Evolutionary conservation across 2,329 filamentous ascomycete genomes (phyloP), one percentile per base, ranked within the genome.

Genomic region (Penicillium vulpinum): DNA sequence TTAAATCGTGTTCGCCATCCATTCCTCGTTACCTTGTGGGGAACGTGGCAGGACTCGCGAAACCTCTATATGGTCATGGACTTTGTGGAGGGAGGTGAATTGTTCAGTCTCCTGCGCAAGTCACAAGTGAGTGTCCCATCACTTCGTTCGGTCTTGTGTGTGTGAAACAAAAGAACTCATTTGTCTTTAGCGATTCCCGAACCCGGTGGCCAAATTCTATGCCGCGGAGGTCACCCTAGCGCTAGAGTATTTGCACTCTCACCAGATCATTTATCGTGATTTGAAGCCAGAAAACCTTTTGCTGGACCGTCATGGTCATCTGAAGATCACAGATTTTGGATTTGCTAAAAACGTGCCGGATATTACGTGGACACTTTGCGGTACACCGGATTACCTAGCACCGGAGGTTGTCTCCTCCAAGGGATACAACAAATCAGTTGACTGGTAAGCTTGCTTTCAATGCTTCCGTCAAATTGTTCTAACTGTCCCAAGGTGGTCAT

Each of bases 41-140:
- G 94, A 57, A 99, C 94, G 10, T 99, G 97, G 76, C 93, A 97
- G 74, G 94, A 99, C 71, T 85, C 88, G 49, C 92, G 88, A 78
- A 97, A 97, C 73, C 81, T 99, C 35, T 99, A 99, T 84, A 99
- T 99, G 94, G 94, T 99, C 69, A 99, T 99, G 94, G 94, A 99
- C 76, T 99, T 99, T 80, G 93, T 99, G 52, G 94, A 99, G 77
- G 94, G 94, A 66, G 94, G 94, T 70, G 94, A 99, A 81, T 82
- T 99, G 53, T 99, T 99, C 75, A 97, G 93, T 65, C 78, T 99
- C 68, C 80, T 99, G 68, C 85, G 94, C 68, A 97, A 99, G 77
- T 97, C 93, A 56, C 87, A 82, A 88, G 93, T 84, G 85, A 85
- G 82, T 78, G 51, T 45, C 54, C 26, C n/a, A 57, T 40, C 4